phyloP scores from a whole-genome alignment of 2,329 filamentous ascomycete species.

The Onygenales sp. region DNA sequence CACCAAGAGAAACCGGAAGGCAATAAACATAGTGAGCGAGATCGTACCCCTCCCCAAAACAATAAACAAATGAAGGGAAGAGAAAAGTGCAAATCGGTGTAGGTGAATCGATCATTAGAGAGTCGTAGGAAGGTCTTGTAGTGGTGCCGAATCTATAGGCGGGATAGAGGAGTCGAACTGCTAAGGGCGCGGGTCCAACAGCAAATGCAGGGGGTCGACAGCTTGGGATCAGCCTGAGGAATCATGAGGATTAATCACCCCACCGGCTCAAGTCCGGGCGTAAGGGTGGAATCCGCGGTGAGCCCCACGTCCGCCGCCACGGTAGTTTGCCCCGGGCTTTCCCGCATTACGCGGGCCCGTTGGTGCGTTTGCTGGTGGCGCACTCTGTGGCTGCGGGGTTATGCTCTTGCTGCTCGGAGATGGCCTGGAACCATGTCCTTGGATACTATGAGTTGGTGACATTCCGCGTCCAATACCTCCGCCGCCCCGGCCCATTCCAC shows the following conservation, averaged over 20 bases:
- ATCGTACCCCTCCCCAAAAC: too few relatives aligned
- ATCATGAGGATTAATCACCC: not conserved
- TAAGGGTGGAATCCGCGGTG: constrained; percentile 75
- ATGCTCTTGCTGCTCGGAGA: constrained; percentile 31
- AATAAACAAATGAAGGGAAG: too few relatives aligned
- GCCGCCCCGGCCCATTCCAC: constrained; percentile 31
- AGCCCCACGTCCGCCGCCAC: constrained; percentile 72
- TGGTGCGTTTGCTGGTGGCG: constrained; percentile 70
- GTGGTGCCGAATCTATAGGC: too few relatives aligned
- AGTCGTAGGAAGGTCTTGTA: too few relatives aligned
- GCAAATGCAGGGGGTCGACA: too few relatives aligned
- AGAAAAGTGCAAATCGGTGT: too few relatives aligned
- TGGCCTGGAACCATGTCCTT: constrained; percentile 25
- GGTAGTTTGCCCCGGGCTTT: constrained; percentile 83
- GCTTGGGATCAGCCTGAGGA: too few relatives aligned
- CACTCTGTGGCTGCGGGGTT: constrained; percentile 37
- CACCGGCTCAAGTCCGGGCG: constrained; percentile 25
- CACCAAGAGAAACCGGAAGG: too few relatives aligned
- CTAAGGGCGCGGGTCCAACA: too few relatives aligned
- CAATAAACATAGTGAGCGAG: too few relatives aligned
- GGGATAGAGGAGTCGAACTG: too few relatives aligned
- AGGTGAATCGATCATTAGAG: too few relatives aligned
- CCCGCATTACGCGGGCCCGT: constrained; percentile 95
- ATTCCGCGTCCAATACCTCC: constrained; percentile 33
- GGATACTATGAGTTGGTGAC: constrained; percentile 24